Percentiles rank a stretch among this genome's conserved stretches.
phyloP scores from a whole-genome alignment of 2,329 filamentous ascomycete species.

The Kalaharituber pfeilii region DNA sequence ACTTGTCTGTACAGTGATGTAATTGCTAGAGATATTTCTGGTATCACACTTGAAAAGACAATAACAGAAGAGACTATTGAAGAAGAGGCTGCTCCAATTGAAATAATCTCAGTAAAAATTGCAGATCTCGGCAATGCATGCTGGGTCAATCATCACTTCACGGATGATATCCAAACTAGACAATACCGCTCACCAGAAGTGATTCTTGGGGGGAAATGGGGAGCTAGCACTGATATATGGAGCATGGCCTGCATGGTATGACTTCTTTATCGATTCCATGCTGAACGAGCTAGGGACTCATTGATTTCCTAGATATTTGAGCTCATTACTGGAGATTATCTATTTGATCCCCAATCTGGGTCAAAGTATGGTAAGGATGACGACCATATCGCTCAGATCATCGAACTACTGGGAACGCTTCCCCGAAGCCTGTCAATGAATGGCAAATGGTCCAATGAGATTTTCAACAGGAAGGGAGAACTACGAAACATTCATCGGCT shows the following conservation, averaged over 20 bases:
- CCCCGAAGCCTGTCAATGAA: conserved; percentile 80
- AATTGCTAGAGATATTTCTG: conserved; percentile 79
- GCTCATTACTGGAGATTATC: conserved; percentile 91
- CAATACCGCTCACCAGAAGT: conserved; percentile 97
- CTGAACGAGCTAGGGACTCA: not conserved
- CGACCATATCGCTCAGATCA: conserved; percentile 97
- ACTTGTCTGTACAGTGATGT: conserved; percentile 46
- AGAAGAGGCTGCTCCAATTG: conserved; percentile 31
- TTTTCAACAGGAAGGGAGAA: conserved; percentile 95
- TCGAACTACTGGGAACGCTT: conserved; percentile 85
- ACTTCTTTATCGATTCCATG: conserved; percentile 2
- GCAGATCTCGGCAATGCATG: conserved; percentile 95
- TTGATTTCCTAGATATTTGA: conserved; percentile 58
- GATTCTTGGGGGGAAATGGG: conserved; percentile 93
- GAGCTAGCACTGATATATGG: conserved; percentile 98
- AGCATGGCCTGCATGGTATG: conserved; percentile 98
- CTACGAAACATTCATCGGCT: conserved; percentile 92
- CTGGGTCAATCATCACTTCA: conserved; percentile 98
- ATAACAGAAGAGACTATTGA: conserved; percentile 39
- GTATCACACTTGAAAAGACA: conserved; percentile 76
- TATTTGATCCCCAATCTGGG: conserved; percentile 94
- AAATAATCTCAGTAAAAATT: conserved; percentile 96
- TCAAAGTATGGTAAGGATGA: conserved; percentile 99
- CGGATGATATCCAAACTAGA: conserved; percentile 94
- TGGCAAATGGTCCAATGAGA: conserved; percentile 96